Evolutionary conservation across 2,329 filamentous ascomycete genomes (phyloP), one percentile per base, ranked within the genome.

Genomic region (Rhynchosporium secalis): DNA sequence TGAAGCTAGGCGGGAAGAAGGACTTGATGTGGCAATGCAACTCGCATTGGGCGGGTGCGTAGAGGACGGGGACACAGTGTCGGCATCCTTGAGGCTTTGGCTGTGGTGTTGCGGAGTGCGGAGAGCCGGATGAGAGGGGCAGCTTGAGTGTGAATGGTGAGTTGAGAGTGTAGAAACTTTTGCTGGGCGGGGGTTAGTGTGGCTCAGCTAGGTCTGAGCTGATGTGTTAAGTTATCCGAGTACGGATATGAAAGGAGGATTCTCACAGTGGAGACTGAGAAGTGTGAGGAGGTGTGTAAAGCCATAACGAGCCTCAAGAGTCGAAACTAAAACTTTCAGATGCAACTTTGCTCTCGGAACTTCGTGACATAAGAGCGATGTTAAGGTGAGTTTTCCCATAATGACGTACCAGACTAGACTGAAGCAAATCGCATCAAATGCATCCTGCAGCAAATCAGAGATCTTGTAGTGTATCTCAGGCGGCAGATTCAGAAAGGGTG

Each of bases 1-100:
- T 67, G 13, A 68, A 41, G 3, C 63, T 3, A 1, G 20, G 20
- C 0, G 69, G 69, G 8, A 71, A 65, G 59, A 66, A 66, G 3
- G 43, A 52, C 2, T 62, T 59, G 6, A 72, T 58, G 58, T 72
- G 70, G 47, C 65, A 70, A 28, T 72, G 70, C 1, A 72, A 58
- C 31, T 72, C 68, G 58, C 70, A 72, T 40, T 72, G 70, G 1
- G 67, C 65, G 3, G 69, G 70, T 9, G 63, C 68, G 48, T 64
- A 71, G 9, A 68, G 66, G 3, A 69, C 68, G 8, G 70, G 70
- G 4, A 66, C 48, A 45, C 70, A 72, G 43, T 67, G 57, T 36
- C 55, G 61, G 46, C 70, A 72, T 20, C 65, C 66, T n/a, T 45
- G 36, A 13, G 31, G 28, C 36, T 45, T 43, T 15, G 63, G 41